Evolutionary conservation across 176 grass and related monocot genomes (phyloP).

Genomic region (Avena insularis): DNA sequence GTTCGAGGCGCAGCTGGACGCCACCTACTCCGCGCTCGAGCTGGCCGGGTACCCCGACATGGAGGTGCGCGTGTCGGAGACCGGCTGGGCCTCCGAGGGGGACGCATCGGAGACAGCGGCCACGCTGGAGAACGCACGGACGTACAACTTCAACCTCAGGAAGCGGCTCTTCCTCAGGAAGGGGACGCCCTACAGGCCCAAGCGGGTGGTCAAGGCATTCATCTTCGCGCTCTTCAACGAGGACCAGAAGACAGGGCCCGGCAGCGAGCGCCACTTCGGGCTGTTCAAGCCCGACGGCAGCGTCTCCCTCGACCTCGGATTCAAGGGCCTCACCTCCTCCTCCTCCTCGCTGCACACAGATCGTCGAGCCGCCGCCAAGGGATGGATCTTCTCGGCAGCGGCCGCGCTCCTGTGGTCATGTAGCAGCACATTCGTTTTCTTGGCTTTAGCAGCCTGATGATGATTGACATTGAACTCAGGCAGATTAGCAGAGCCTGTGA

Average conservation of each 20-base stretch:
- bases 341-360: constrained; percentile 41
- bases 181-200: constrained; percentile 78
- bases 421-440: constrained; percentile 59
- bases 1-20: constrained; percentile 97
- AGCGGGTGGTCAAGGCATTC: constrained; percentile 62
- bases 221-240: constrained; percentile 98
- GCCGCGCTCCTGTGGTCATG: constrained; percentile 44
- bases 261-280: constrained; percentile 76
- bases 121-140: constrained; percentile 56
- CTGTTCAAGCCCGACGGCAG: constrained; percentile 89
- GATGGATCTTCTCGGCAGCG: constrained; percentile 34
- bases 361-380: constrained; percentile 16
- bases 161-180: constrained; percentile 74
- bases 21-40: constrained; percentile 81
- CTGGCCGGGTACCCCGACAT: constrained; percentile 64
- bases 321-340: constrained; percentile 64
- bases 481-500: constrained; percentile 20
- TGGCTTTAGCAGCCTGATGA: constrained; percentile 40
- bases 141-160: constrained; percentile 70
- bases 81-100: constrained; percentile 76
- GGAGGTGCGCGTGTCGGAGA: constrained; percentile 89
- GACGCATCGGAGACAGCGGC: constrained; percentile 75
- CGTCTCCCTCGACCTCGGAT: constrained; percentile 73
- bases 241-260: constrained; percentile 65
- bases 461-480: neutral